These are phyloP conservation scores for Aspergillus texensis DNA, from an alignment of 2,329 filamentous ascomycete species.

Conservation along the genomic window DNA sequence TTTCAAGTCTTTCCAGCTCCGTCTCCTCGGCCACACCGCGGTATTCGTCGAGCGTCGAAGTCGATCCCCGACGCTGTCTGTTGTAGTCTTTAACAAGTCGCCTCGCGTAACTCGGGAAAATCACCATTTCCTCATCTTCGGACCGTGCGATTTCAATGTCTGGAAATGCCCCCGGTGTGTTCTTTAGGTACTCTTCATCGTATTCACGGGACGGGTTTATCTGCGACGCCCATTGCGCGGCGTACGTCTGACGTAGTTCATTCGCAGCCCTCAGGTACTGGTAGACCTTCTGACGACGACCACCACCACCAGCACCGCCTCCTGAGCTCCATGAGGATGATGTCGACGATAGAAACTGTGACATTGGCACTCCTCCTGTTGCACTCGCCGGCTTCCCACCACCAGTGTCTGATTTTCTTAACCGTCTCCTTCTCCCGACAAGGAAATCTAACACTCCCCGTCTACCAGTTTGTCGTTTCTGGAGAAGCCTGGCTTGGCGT, in stretches of 20 bases:
- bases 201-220: slow-evolving; percentile 44
- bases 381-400: slow-evolving; percentile 22
- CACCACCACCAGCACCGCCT: slow-evolving; percentile 53
- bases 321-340: slow-evolving; percentile 29
- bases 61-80: slow-evolving; percentile 32
- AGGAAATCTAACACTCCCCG: slow-evolving; percentile 30
- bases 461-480: slow-evolving; percentile 41
- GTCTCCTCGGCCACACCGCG: slow-evolving; percentile 46
- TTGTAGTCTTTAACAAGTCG: slow-evolving; percentile 61
- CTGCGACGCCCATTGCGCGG: slow-evolving; percentile 55
- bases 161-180: slow-evolving; percentile 77
- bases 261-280: slow-evolving; percentile 72
- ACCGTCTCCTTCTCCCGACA: slow-evolving; percentile 26
- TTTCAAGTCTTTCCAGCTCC: slow-evolving; percentile 74
- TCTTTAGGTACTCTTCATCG: slow-evolving; percentile 47
- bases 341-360: slow-evolving; percentile 28
- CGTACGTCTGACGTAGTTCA: slow-evolving; percentile 69
- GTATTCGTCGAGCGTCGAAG: slow-evolving; percentile 42
- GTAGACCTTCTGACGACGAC: slow-evolving; percentile 76
- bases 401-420: slow-evolving; percentile 18
- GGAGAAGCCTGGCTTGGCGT: slow-evolving; percentile 60
- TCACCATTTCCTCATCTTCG: slow-evolving; percentile 86
- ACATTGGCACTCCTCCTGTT: slow-evolving; percentile 24
- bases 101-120: slow-evolving; percentile 93
- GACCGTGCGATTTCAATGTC: slow-evolving; percentile 78